Evolutionary conservation across 257 asterid species (phyloP), one percentile per base, ranked within the genome.

Genomic region (Nicotiana benthamiana): DNA sequence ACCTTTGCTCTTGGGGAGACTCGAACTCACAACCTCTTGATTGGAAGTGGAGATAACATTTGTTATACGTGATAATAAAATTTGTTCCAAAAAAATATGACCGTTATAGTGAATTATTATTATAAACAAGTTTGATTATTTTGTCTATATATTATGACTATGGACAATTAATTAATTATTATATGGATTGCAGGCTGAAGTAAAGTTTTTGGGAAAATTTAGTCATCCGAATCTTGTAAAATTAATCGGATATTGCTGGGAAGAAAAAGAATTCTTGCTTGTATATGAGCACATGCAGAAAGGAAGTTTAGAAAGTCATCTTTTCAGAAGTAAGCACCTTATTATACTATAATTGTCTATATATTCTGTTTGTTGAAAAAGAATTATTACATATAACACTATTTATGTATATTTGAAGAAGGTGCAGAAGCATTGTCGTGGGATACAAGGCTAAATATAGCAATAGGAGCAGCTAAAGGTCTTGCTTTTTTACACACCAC

Each of bases 161-260:
- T 30, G 2, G 20, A n/a, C 5, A 82, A 46, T 62, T 74, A 48
- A 61, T 54, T 16, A 53, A 52, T 46, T 51, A 52, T 5, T 15
- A 20, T 20, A 30, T 26, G n/a, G 28, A 78, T 43, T 86, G 90
- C 95, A 93, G 99, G 97, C 98, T 6, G 99, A 95, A 80, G 97
- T 95, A n/a, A 89, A 92, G 81, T 93, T 92, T 80, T 79, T 95
- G 85, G 99, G 99, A 40, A 93, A 92, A 83, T 91, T 91, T 75
- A 83, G 93, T 54, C 99, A 95, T 32, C 98, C 99, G 0, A 93
- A 95, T 84, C 91, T 95, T 6, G 98, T 95, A 0, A 93, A 89
- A 86, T 30, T 95, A 53, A 43, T 93, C 60, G 99, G 99, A 2
- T 95, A 95, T 62, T 95, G 99, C 26, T 95, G 98, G 97, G 98